phyloP scores from a whole-genome alignment of 176 grass and related monocot genomes.

The Triticum aestivum region DNA sequence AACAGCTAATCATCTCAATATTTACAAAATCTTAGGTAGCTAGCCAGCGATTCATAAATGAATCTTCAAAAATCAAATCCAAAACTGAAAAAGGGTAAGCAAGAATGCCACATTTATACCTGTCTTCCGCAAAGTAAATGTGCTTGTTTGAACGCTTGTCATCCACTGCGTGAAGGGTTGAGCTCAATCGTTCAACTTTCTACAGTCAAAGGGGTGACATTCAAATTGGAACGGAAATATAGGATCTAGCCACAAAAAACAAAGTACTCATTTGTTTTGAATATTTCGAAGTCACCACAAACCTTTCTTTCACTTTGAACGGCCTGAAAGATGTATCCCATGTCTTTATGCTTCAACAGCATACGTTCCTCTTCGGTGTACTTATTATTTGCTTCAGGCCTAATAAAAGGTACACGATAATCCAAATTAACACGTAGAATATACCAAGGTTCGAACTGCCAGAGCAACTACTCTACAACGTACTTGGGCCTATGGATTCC shows the following conservation, averaged over 20 bases:
- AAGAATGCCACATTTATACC: constrained; percentile 37
- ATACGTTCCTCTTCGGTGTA: constrained; percentile 79
- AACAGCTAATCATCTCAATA: constrained; percentile 17
- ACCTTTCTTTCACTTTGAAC: constrained; percentile 95
- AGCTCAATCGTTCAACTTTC: constrained; percentile 88
- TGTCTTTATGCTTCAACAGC: constrained; percentile 89
- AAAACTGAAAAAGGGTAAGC: constrained; percentile 3
- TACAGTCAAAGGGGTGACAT: constrained; percentile 19
- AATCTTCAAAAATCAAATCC: background rate
- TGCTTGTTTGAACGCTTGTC: constrained; percentile 66
- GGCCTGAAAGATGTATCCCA: constrained; percentile 78
- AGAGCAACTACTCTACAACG: background rate
- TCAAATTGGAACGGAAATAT: constrained; percentile 12
- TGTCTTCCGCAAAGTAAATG: constrained; percentile 87
- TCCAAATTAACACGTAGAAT: constrained; percentile 22
- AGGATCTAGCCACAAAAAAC: background rate
- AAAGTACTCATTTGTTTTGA: background rate
- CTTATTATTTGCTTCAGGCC: constrained; percentile 85
- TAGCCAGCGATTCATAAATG: background rate
- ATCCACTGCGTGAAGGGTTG: constrained; percentile 76
- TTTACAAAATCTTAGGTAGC: background rate
- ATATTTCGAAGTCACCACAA: background rate
- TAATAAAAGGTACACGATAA: constrained; percentile 26
- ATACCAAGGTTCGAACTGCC: background rate
- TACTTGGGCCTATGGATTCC: constrained; percentile 84